A percentile compares a stretch with the other conserved stretches of the same genome.
Conservation (phyloP, 805 yeast genomes). For the Monosporozyma yasuniensis region DNA sequence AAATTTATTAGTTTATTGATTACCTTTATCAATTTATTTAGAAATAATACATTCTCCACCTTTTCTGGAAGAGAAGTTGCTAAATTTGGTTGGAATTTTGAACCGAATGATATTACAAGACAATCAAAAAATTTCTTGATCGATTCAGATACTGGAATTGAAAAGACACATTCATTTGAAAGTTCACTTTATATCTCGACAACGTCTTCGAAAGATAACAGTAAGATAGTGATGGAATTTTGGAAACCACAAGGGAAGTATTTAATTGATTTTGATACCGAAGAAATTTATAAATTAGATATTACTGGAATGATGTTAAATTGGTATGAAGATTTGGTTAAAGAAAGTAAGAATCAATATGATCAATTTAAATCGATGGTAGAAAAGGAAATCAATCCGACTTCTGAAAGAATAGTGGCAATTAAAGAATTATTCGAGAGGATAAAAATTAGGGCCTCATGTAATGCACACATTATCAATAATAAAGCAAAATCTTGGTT, state of each 20-base stretch:
- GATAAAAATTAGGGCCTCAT: not conserved
- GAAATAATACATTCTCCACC: not conserved
- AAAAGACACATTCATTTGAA: not conserved
- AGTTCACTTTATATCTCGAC: not conserved
- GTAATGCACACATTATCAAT: not conserved
- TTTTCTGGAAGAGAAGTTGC: not conserved
- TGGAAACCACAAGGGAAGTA: constrained; percentile 19
- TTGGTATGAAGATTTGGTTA: constrained; percentile 3
- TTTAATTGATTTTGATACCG: constrained; percentile 19
- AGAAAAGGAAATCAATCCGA: not conserved
- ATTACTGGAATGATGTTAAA: constrained; percentile 11
- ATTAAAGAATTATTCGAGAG: not conserved
- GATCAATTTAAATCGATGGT: not conserved
- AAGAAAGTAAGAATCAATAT: not conserved
- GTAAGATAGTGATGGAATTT: not conserved
- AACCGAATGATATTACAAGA: not conserved
- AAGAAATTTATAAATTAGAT: constrained; percentile 8
- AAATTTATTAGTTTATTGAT: not conserved
- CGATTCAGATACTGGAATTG: too few relatives aligned
- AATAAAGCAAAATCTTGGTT: not conserved
- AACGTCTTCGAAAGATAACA: not conserved
- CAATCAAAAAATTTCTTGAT: too few relatives aligned
- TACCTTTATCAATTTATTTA: not conserved
- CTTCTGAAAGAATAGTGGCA: not conserved
- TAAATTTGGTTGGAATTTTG: not conserved